Base-by-base conservation (phyloP, 73 alveolate genomes). In the Urostyla sp. region DNA sequence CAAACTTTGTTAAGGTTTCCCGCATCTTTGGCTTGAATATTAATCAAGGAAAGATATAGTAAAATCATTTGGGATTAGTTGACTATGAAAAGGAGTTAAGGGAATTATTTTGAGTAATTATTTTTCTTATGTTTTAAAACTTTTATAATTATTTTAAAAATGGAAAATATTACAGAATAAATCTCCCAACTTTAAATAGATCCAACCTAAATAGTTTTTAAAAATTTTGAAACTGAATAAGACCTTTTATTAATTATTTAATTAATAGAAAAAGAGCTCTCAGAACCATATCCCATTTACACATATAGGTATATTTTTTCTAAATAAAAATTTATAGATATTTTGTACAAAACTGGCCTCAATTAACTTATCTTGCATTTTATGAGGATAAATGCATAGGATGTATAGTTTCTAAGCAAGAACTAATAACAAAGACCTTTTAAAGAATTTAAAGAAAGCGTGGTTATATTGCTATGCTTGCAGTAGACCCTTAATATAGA, bases 391-490 rank as follows among this genome's bases (percentile, higher is more conserved):
- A 45, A 16, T 78, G 78, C 66, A 46, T 78, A 1, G 89, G 89
- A 1, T 67, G 84, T 15, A 72, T 72, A 10, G 89, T 78, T 23
- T 44, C 76, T 1, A 78, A 78, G 61, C 72, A 63, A 15, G 89
- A 78, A 56, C 30, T 2, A 3, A 30, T 27, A 60, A 36, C 60
- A 66, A n/a, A 74, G 72, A 24, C 16, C 43, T 13, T 32, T 18
- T 26, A 30, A 36, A 16, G 76, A 85, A n/a, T n/a, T n/a, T n/a
- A n/a, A 31, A 77, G 88, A 67, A 72, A 53, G 21, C 80, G 95
- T 73, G 99, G 99, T 20, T 96, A 96, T 75, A 92, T 96, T 38
- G 99, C 99, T 13, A 96, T 96, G 99, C 85, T 96, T 31, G 99
- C 98, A 10, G 99, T 96, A 26, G 82, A 92, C 36, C 94, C 95